Evolutionary conservation across 352 stramenopile genomes (phyloP).

Genomic region (Globisporangium nodosum): DNA sequence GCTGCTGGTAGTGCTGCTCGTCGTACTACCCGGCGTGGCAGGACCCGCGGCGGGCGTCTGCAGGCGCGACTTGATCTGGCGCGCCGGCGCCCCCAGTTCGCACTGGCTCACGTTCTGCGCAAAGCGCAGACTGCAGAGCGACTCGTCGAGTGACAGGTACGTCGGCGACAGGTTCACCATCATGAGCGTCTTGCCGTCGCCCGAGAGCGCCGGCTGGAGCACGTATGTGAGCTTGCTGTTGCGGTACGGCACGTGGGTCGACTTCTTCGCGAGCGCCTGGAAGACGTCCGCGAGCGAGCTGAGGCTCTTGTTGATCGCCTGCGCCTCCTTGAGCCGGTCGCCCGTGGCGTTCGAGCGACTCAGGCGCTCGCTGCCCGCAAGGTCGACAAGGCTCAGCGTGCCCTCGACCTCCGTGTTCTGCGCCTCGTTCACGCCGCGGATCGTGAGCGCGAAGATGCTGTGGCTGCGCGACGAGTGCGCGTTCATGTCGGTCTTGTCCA

Average conservation of each 20-base stretch:
- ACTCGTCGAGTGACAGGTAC: constrained; percentile 93
- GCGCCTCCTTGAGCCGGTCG: constrained; percentile 94
- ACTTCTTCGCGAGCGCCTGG: constrained; percentile 94
- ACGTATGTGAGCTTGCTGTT: constrained; percentile 99
- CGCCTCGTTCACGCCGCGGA: constrained; percentile 80
- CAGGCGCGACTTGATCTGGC: constrained; percentile 71
- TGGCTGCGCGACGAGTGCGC: constrained; percentile 96
- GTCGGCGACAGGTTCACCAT: constrained; percentile 99
- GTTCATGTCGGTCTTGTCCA: constrained; percentile 98
- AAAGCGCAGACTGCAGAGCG: constrained; percentile 98
- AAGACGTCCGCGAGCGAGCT: constrained; percentile 99
- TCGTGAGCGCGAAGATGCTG: constrained; percentile 97
- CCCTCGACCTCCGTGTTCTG: constrained; percentile 90
- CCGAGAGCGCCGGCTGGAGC: constrained; percentile 97
- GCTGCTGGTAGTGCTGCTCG: constrained; percentile 11
- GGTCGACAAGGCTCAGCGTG: constrained; percentile 90
- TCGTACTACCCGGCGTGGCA: constrained; percentile 8
- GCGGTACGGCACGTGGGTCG: constrained; percentile 94
- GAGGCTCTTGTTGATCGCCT: constrained; percentile 99
- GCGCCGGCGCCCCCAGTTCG: constrained; percentile 93
- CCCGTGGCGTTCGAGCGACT: constrained; percentile 90
- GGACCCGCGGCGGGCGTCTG: background rate
- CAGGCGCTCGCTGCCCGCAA: constrained; percentile 96
- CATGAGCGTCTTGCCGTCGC: constrained; percentile 99
- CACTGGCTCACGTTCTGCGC: constrained; percentile 96